Percentiles rank a stretch among this genome's conserved stretches.
Conservation (phyloP, 352 stramenopile species). For the Aphanomyces astaci region DNA sequence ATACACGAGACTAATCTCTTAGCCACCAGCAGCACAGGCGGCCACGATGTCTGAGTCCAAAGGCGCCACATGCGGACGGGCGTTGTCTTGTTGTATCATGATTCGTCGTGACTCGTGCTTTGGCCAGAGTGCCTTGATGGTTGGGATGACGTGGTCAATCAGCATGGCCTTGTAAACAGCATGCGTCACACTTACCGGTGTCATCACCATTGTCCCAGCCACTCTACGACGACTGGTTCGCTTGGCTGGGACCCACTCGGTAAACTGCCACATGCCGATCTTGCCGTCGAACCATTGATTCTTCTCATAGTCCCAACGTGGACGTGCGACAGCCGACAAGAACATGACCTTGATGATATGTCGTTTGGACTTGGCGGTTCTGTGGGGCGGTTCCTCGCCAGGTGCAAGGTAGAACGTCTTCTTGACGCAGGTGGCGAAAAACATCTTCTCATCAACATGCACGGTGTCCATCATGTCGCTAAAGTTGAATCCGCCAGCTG, state of each 20-base stretch:
- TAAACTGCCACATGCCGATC: constrained; percentile 22
- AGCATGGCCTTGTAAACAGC: constrained; percentile 19
- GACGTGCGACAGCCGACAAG: neutral
- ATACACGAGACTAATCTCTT: neutral
- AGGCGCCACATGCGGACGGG: neutral
- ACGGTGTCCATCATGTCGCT: neutral
- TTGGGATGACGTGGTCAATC: constrained; percentile 22
- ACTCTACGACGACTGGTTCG: constrained; percentile 23
- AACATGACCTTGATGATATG: constrained; percentile 1
- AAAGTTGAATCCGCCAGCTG: neutral
- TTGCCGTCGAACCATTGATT: neutral
- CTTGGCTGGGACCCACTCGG: constrained; percentile 14
- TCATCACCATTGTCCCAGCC: constrained; percentile 25
- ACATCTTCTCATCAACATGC: neutral
- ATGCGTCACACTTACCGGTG: constrained; percentile 19
- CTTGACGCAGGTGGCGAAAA: neutral
- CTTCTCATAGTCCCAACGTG: neutral
- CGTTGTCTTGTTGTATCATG: neutral
- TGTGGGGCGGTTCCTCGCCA: neutral
- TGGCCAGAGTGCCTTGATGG: constrained; percentile 23
- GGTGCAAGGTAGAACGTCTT: neutral
- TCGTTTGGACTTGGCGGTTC: neutral
- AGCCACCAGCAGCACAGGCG: neutral
- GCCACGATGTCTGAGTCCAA: neutral
- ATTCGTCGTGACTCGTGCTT: neutral